These are phyloP conservation scores for Crepidotus variabilis DNA, from an alignment of 768 basidiomycete genomes.

Conservation along the genomic window DNA sequence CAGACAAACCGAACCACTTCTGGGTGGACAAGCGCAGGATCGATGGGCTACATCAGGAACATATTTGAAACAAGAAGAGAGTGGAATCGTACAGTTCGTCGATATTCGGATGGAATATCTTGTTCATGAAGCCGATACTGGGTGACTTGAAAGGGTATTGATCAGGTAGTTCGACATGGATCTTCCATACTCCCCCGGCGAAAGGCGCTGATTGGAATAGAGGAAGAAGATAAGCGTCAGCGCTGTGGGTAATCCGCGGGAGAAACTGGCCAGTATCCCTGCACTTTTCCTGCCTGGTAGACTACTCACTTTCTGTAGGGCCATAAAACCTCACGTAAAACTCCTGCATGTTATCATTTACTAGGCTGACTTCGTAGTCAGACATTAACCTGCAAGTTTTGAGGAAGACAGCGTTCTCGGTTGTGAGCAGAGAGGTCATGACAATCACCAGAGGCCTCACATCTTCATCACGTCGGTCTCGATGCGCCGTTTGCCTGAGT, in stretches of 20 bases:
- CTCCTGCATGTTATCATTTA: conserved; percentile 99
- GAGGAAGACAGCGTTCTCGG: conserved; percentile 7
- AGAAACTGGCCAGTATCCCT: neutral
- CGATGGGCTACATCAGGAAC: conserved; percentile 1
- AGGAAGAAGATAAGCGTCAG: conserved; percentile 3
- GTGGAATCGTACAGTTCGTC: conserved; percentile 83
- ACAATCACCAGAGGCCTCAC: conserved; percentile 38
- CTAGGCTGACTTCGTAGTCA: conserved; percentile 95
- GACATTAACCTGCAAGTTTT: conserved; percentile 78
- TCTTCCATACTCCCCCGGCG: conserved; percentile 98
- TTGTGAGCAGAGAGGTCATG: neutral
- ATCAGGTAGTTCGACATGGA: conserved; percentile 97
- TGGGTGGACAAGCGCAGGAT: conserved; percentile 22
- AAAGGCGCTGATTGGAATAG: conserved; percentile 70
- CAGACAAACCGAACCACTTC: conserved; percentile 96
- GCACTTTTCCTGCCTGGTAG: neutral
- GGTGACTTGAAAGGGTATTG: conserved; percentile 99
- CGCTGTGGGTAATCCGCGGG: neutral
- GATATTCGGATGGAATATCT: conserved; percentile 99
- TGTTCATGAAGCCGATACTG: conserved; percentile 99
- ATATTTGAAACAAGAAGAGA: conserved; percentile 1
- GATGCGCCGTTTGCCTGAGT: conserved; percentile 90
- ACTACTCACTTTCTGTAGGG: conserved; percentile 86
- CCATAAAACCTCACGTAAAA: conserved; percentile 97
- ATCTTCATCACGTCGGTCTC: conserved; percentile 99